Conservation (phyloP, 495 filamentous ascomycete species). For the Thermochaetoides thermophila region DNA sequence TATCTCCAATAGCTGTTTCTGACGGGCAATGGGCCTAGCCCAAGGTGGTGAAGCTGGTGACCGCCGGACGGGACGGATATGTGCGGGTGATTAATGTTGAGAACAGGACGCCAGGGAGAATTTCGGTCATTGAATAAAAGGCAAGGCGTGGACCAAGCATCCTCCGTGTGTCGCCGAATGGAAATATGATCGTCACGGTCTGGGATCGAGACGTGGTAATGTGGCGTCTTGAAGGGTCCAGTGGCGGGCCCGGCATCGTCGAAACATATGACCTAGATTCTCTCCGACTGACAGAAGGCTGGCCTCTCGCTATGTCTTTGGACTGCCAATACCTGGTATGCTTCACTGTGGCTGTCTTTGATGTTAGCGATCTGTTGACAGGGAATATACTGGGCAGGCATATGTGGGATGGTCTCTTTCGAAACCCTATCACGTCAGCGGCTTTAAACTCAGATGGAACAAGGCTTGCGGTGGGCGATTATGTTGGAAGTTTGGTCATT, state of each 20-base stretch:
- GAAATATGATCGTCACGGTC: constrained; percentile 10
- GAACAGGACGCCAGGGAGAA: constrained; percentile 10
- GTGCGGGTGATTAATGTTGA: constrained; percentile 11
- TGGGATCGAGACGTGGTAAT: constrained; percentile 16
- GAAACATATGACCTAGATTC: constrained; percentile 10
- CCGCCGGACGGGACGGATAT: constrained; percentile 12
- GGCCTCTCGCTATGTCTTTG: constrained; percentile 18
- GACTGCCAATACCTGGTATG: constrained; percentile 15
- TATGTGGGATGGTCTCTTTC: background rate
- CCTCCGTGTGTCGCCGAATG: constrained; percentile 12
- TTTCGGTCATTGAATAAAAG: constrained; percentile 13
- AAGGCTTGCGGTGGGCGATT: constrained; percentile 7
- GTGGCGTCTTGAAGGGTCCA: constrained; percentile 10
- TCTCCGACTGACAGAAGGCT: constrained; percentile 13
- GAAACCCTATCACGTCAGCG: constrained; percentile 2
- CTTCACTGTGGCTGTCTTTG: constrained; percentile 18
- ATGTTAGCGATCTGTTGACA: constrained; percentile 14
- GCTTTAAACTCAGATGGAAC: constrained; percentile 6
- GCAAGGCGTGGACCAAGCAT: constrained; percentile 4
- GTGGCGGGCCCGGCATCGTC: no score
- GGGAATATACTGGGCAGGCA: constrained; percentile 11
- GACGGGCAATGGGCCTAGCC: no score
- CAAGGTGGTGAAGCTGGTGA: constrained; percentile 9
- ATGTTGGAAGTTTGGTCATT: constrained; percentile 1
- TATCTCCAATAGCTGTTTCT: constrained; percentile 1